Conservation (phyloP, 176 grass and related monocot species). For the Aegilops tauschii region DNA sequence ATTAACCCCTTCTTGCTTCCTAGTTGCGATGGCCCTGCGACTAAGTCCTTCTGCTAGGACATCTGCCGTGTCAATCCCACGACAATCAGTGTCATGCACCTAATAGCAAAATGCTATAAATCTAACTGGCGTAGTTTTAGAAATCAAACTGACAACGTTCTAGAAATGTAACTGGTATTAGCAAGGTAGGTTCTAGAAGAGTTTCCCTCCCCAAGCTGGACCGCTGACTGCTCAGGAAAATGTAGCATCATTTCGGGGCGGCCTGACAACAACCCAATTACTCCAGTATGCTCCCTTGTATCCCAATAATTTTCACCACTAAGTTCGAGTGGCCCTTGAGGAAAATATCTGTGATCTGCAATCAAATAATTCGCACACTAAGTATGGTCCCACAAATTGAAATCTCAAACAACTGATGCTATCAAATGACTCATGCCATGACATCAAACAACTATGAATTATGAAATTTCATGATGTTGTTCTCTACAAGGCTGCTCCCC, state of each 20-base stretch:
- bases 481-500: background rate
- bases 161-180: no score
- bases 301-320: constrained; percentile 56
- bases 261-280: constrained; percentile 25
- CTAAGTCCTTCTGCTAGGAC: no score
- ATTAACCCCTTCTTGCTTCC: no score
- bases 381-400: background rate
- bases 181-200: no score
- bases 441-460: background rate
- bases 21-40: no score
- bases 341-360: constrained; percentile 78
- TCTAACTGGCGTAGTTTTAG: no score
- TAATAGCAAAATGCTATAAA: no score
- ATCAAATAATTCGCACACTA: background rate
- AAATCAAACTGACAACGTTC: no score
- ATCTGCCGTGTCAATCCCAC: no score
- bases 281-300: constrained; percentile 54
- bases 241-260: background rate
- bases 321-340: constrained; percentile 71
- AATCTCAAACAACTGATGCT: background rate
- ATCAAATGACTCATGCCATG: background rate
- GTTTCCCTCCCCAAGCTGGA: background rate
- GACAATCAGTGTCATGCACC: no score
- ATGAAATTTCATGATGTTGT: background rate
- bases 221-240: background rate